phyloP scores from a whole-genome alignment of 345 rosid species.

The Lenwebbia sp. region DNA sequence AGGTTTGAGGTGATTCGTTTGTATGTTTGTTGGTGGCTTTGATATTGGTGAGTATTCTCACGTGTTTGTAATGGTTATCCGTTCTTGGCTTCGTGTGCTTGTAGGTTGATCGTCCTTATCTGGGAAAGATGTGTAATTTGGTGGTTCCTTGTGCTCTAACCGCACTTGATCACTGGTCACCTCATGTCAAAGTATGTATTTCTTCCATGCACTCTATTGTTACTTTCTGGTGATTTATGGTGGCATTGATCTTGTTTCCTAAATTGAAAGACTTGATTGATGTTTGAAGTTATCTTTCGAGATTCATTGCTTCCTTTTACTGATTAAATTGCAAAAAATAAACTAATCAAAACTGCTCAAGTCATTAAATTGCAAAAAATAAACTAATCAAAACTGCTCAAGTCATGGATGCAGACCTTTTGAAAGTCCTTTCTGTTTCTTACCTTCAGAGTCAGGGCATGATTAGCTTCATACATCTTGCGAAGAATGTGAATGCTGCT shows the following conservation, averaged over 20 bases:
- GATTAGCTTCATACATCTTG: constrained; percentile 57
- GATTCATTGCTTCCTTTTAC: background rate
- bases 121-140: constrained; percentile 56
- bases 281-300: background rate
- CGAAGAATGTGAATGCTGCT: constrained; percentile 41
- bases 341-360: background rate
- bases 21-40: background rate
- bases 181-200: constrained; percentile 67
- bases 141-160: constrained; percentile 88
- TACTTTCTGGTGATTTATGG: background rate
- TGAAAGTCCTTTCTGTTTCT: constrained; percentile 5
- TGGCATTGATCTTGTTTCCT: background rate
- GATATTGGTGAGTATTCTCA: background rate
- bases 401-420: background rate
- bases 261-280: background rate
- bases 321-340: background rate
- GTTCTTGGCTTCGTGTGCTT: background rate
- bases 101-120: constrained; percentile 45
- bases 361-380: background rate
- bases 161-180: constrained; percentile 90
- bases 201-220: background rate
- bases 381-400: background rate
- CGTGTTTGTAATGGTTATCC: background rate
- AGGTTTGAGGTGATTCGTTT: constrained; percentile 24
- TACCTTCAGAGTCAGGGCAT: constrained; percentile 74